phyloP scores from a whole-genome alignment of 768 basidiomycete genomes.

The Leccinum subgranulosum region DNA sequence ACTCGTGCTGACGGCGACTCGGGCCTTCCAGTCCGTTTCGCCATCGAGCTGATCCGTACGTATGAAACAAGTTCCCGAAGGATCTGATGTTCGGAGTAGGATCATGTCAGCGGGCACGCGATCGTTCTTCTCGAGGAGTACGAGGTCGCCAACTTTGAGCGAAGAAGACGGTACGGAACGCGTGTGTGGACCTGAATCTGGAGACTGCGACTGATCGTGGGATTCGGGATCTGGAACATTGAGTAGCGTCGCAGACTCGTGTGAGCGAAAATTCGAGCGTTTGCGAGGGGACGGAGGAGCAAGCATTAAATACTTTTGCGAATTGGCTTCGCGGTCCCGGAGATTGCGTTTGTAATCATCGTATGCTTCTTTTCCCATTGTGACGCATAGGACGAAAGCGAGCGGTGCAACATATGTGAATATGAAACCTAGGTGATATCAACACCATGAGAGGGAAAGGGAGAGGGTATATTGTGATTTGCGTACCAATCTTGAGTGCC shows the following conservation, averaged over 20 bases:
- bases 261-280: constrained; percentile 11
- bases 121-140: constrained; percentile 94
- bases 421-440: constrained; percentile 70
- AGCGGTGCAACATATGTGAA: constrained; percentile 95
- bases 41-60: constrained; percentile 98
- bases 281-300: constrained; percentile 46
- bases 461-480: not conserved
- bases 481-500: constrained; percentile 88
- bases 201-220: constrained; percentile 8
- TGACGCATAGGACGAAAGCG: constrained; percentile 90
- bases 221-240: constrained; percentile 20
- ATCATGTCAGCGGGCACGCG: constrained; percentile 94
- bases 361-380: constrained; percentile 98
- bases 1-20: constrained; percentile 63
- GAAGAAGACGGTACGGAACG: constrained; percentile 85
- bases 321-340: constrained; percentile 93
- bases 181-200: constrained; percentile 48
- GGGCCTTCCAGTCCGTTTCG: constrained; percentile 98
- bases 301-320: constrained; percentile 84
- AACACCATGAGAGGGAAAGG: not conserved
- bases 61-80: constrained; percentile 93
- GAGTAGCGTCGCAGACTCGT: constrained; percentile 19
- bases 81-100: constrained; percentile 82
- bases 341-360: constrained; percentile 95
- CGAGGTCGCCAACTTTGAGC: constrained; percentile 86